Evolutionary conservation across 106 monocot genomes (phyloP), one percentile per base, ranked within the genome.

Genomic region (Acanthochlamys bracteata): DNA sequence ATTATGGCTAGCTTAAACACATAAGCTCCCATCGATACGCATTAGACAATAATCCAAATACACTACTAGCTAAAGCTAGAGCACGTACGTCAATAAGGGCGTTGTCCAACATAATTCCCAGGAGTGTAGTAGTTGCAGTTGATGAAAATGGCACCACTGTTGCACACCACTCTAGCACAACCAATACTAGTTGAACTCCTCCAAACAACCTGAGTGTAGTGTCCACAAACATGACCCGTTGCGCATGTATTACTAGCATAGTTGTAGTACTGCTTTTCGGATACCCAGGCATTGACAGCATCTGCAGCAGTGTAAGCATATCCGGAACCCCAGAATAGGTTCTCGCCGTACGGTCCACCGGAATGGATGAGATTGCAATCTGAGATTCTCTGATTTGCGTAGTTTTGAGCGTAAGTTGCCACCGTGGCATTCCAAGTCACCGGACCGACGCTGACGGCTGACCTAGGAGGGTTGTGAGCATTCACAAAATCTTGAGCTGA

Each of bases 171-270:
- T 0, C 60, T 59, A 4, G 79, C 81, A 59, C 85, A 82, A 1
- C 85, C 85, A 22, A 82, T 67, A 12, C 25, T 41, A 9, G 41
- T 55, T 1, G 85, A 66, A 24, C n/a, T 47, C 1, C 64, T 63
- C 85, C 85, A 86, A 20, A 86, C 78, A 0, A 82, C 75, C 66
- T 86, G 81, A 0, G 77, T 85, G 58, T 78, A 79, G 61, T 79
- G 79, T 2, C 69, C 74, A 33, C 75, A 80, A 26, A 46, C 39
- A 23, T 46, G 17, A 11, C 75, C 71, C 2, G 39, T 2, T n/a
- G 67, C 79, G 52, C 79, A 81, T 3, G 67, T 70, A 62, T 82
- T 82, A 61, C 15, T 58, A 11, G 0, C 21, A 27, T 66, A 43
- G 59, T 76, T 24, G 41, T 82, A 77, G 47, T 55, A 70, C 58